Percentiles rank a stretch among this genome's conserved stretches.
Evolutionary conservation across 1,139 yeast genomes (phyloP).

Genomic region (Casaregolazyma lundiana): DNA sequence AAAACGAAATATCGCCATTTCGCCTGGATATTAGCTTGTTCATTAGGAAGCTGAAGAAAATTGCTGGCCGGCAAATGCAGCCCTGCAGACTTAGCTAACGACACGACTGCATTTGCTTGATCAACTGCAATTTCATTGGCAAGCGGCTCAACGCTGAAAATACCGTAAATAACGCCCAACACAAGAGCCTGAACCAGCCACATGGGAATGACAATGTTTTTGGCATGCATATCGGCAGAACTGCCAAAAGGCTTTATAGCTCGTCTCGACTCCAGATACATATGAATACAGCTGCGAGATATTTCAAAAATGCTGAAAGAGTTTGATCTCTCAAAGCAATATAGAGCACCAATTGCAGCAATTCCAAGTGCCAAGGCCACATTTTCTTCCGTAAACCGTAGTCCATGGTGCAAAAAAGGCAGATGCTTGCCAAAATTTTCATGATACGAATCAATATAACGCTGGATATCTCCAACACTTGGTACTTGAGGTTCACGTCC

Average conservation of each 20-base stretch:
- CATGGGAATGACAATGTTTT: constrained; percentile 51
- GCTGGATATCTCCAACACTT: constrained; percentile 64
- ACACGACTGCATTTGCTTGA: constrained; percentile 73
- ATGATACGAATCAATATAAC: constrained; percentile 65
- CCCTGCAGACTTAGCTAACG: constrained; percentile 71
- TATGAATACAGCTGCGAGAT: constrained; percentile 72
- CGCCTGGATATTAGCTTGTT: constrained; percentile 40
- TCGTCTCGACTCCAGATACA: constrained; percentile 60
- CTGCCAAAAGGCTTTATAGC: constrained; percentile 49
- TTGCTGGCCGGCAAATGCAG: constrained; percentile 55
- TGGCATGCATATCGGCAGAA: constrained; percentile 20
- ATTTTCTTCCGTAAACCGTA: constrained; percentile 56
- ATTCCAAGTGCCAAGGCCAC: constrained; percentile 75
- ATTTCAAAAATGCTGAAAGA: constrained; percentile 74
- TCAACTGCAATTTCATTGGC: constrained; percentile 71
- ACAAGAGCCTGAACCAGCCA: constrained; percentile 88
- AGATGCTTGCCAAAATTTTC: constrained; percentile 73
- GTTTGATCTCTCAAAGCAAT: constrained; percentile 73
- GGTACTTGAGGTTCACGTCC: constrained; percentile 56
- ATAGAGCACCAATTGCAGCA: constrained; percentile 86
- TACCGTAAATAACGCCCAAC: constrained; percentile 73
- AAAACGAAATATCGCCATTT: constrained; percentile 71
- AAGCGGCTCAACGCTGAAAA: constrained; percentile 70
- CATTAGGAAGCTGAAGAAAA: constrained; percentile 35
- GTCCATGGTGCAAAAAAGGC: constrained; percentile 75